Base-by-base conservation (phyloP, 257 asterid genomes). In the Henckelia pumila region DNA sequence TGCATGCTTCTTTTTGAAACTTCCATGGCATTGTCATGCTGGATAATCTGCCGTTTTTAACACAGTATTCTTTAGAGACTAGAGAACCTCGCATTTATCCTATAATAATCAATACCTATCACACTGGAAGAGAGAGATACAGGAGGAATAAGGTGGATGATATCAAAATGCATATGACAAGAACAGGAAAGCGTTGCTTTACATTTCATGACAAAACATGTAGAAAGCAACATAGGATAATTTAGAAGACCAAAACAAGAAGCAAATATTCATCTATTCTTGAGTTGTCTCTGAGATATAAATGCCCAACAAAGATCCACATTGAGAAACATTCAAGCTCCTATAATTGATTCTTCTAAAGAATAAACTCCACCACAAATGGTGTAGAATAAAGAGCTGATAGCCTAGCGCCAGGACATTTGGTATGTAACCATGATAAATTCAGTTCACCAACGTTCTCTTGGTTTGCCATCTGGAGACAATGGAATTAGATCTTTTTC, bases 391-490 rank as follows among this genome's bases (percentile, higher is more conserved):
- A 61, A 47, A 29, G 61, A 49, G 33, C 61, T 64, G 30, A 53
- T 24, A 44, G 62, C 49, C 68, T 68, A 52, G 49, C 68, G 52
- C 33, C 61, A 61, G 19, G 35, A 17, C 73, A 28, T 66, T 55
- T 57, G 25, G 57, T 55, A 47, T 56, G 26, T 29, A 11, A 66
- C 66, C 16, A 32, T 28, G 62, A 44, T 25, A 61, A 25, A 57
- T 49, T 19, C 59, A 62, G 26, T 70, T 79, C 65, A 94, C 99
- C 99, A 94, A 59, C 96, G 93, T 68, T 94, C 97, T 77, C 99
- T 86, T 25, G 82, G 84, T 62, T 89, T 85, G 49, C 96, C 99
- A 83, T 94, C 97, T 6, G 99, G 97, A 66, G 84, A 83, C 66
- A 82, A 84, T 28, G 95, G 93, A 63, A 7, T 77, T 47, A 79